A percentile compares a stretch with the other conserved stretches of the same genome.
Conservation (phyloP, 2,329 filamentous ascomycete genomes). For the Eutypa lata region DNA sequence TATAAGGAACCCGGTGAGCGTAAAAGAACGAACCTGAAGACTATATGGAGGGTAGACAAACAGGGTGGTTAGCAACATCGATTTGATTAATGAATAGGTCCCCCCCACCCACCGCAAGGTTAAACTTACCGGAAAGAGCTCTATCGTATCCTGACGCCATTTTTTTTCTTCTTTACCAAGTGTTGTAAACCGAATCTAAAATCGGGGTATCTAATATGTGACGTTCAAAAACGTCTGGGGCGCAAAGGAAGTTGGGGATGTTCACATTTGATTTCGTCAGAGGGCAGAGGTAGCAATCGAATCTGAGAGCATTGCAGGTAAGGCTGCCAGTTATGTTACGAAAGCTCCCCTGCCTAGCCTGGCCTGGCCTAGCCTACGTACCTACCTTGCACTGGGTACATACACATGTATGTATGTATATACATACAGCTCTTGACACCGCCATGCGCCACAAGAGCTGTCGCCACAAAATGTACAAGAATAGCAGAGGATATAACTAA, state of each 20-base stretch:
- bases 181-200: constrained; percentile 1
- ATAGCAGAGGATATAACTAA: too few relatives aligned
- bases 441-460: too few relatives aligned
- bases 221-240: constrained; percentile 3
- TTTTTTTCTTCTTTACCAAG: constrained; percentile 8
- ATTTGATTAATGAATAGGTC: background rate
- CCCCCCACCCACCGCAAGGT: background rate
- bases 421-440: too few relatives aligned
- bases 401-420: background rate
- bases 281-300: background rate
- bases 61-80: constrained; percentile 38
- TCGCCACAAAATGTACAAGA: too few relatives aligned
- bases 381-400: background rate
- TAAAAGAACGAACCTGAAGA: constrained; percentile 69
- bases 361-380: too few relatives aligned
- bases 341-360: background rate
- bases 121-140: constrained; percentile 86
- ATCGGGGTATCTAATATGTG: constrained; percentile 8
- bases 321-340: background rate
- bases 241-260: constrained; percentile 3
- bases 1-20: too few relatives aligned
- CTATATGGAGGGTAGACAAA: constrained; percentile 56
- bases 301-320: background rate
- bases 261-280: constrained; percentile 1
- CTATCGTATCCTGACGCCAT: constrained; percentile 98